Evolutionary conservation across 257 asterid species (phyloP), one percentile per base, ranked within the genome.

Genomic region (Thymus mandschuricus): DNA sequence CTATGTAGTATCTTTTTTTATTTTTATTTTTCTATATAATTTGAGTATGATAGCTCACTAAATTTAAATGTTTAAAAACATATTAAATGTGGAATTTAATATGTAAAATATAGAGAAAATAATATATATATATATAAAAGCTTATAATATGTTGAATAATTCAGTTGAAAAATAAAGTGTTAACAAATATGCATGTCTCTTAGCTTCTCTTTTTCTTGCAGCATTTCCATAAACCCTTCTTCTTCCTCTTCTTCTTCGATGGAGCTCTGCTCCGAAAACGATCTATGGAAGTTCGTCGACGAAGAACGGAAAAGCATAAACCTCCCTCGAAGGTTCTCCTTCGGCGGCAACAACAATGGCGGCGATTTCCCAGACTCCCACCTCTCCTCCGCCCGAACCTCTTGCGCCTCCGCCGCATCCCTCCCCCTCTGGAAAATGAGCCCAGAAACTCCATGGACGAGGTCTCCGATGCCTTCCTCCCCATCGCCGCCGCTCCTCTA

Each of bases 371-470:
- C 64, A 2, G 85, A 80, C 21, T 50, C 80, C 48, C 81, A 70
- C 8, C 69, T 80, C 15, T 74, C 83, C 45, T 83, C 91, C 11
- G 77, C 90, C 9, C 71, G 96, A 76, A 83, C 90, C 28, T 86
- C 96, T 3, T 86, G 86, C 49, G 89, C 81, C n/a, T 88, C 96
- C 0, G 81, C 91, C 8, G 66, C 89, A 7, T 82, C 80, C 5
- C 51, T 66, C 66, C 72, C 70, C 1, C 80, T 70, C 62, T 60
- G 78, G 80, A 79, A 86, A 10, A 44, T 60, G 44, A 81, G 85
- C 69, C 87, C 88, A 0, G 88, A 79, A 64, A 78, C 90, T 3
- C 91, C 86, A n/a, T 88, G 96, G 96, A 77, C 81, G 1, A 70
- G 86, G 71, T 85, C 96, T 27, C 92, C 96, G 1, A 4, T 68